Base-by-base conservation (phyloP, 148 eudicot species). In the Vaccinium darrowii region DNA sequence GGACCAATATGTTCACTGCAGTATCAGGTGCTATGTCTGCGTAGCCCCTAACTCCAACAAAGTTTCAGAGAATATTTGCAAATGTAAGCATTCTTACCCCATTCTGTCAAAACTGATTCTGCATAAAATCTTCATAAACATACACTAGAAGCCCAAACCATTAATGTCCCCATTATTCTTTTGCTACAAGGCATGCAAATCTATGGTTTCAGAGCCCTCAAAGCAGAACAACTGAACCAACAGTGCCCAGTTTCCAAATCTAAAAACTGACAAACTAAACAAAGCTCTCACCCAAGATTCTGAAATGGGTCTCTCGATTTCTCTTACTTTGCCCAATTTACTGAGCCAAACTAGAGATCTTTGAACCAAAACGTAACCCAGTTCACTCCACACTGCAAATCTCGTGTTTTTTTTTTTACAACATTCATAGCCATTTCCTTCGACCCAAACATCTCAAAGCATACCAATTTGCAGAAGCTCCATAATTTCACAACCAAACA, bases 271-370 rank as follows among this genome's bases (percentile, higher is more conserved):
- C 47, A 84, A 78, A 78, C 27, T 23, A 43, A 73, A 76, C 36
- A 5, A 25, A 58, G 39, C 19, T 75, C 21, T 63, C 49, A 51
- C 30, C 52, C 52, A 85, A 56, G 57, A 76, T 75, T 49, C 52
- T 13, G 54, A 85, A 18, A 82, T 4, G 54, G 83, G 88, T 79
- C 50, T 51, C 33, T 23, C 71, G 47, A 21, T n/a, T 74, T 58
- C 30, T 73, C 56, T 23, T 16, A 75, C 43, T 76, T 80, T 36
- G 25, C 73, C 39, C 76, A 33, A 21, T 69, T 72, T 21, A 79
- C 49, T 18, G 57, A 52, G 39, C 72, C 51, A 30, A 5, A 69
- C 62, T 57, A 52, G 65, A 56, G 62, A 72, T 74, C 81, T 58
- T 12, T 47, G n/a, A 15, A 18, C 30, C 56, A 3, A 71, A 23